Evolutionary conservation across 2,329 filamentous ascomycete genomes (phyloP), one percentile per base, ranked within the genome.

Genomic region (Metarhizium rileyi): DNA sequence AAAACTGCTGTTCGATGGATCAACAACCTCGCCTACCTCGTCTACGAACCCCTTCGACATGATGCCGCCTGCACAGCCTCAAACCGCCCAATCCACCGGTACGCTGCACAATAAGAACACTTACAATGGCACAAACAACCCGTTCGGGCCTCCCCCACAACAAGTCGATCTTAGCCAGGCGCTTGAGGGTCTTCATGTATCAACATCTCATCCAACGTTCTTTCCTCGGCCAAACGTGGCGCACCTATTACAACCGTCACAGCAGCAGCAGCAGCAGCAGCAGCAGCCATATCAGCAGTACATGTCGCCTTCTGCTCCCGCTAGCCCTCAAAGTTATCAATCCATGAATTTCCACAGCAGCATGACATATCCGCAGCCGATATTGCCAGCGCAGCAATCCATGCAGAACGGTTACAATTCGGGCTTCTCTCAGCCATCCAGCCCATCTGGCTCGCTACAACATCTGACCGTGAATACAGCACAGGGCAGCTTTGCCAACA

Each of bases 151-250:
- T 46, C 72, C 74, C 2, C 60, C 65, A 16, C 70, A 67, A 56
- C 55, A 69, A 44, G 55, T 58, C 8, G 66, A 69, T 44, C 51
- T 58, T 18, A 80, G 82, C 54, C 80, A 86, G 57, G 81, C 86
- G 1, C 86, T 95, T 60, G 84, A 90, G 61, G 81, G 79, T 54
- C 75, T 95, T 66, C 82, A 87, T 35, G 70, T 95, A 2, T 80
- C 80, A 23, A 65, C 65, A 46, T 53, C 69, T 38, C 80, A 81
- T 56, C 79, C 52, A 27, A 48, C 80, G 35, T 71, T 90, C 27
- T 90, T 90, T 62, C 85, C 87, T 7, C 81, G 90, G 59, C 82
- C 84, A 48, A 90, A 87, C 1, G 86, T 86, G 48, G 86, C 26
- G n/a, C 36, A 43, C 18, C 36, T 28, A 16, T 25, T 43, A 16